A percentile compares a stretch with the other conserved stretches of the same genome.
Evolutionary conservation across 2,329 filamentous ascomycete genomes (phyloP).

Genomic region (Penicillium sp.): DNA sequence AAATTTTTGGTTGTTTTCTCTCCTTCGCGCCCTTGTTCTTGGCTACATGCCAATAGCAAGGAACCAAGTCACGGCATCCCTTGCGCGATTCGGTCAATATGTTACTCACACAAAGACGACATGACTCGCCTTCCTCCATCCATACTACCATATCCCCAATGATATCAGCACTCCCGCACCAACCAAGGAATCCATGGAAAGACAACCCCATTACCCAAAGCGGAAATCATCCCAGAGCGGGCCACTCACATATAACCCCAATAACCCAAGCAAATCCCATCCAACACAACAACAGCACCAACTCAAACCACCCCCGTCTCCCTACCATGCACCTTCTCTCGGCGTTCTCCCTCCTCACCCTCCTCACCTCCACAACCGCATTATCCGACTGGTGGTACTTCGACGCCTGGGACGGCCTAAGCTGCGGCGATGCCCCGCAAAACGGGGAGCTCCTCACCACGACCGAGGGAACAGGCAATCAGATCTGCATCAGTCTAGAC

Average conservation of each 20-base stretch:
- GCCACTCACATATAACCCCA: background rate
- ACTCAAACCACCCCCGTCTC: too few species aligned
- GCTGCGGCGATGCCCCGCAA: conserved; percentile 7
- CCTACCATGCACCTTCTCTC: background rate
- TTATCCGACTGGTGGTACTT: conserved; percentile 6
- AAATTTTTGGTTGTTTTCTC: too few species aligned
- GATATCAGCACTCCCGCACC: background rate
- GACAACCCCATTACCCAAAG: background rate
- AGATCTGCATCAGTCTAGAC: background rate
- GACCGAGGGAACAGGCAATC: background rate
- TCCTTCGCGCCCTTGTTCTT: background rate
- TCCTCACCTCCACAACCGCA: background rate
- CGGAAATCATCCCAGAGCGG: conserved; percentile 3
- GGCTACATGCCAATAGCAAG: background rate
- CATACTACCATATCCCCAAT: conserved; percentile 2
- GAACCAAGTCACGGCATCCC: background rate
- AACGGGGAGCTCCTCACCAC: conserved; percentile 3
- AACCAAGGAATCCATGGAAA: background rate
- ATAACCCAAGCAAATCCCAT: background rate
- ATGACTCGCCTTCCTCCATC: background rate
- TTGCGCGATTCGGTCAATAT: background rate
- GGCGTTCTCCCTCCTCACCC: background rate
- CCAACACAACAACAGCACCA: background rate
- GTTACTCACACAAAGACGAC: background rate
- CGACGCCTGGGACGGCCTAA: conserved; percentile 9